Evolutionary conservation across 169 alveolate genomes (phyloP), one percentile per base, ranked within the genome.

Genomic region (Cryptosporidium canis): DNA sequence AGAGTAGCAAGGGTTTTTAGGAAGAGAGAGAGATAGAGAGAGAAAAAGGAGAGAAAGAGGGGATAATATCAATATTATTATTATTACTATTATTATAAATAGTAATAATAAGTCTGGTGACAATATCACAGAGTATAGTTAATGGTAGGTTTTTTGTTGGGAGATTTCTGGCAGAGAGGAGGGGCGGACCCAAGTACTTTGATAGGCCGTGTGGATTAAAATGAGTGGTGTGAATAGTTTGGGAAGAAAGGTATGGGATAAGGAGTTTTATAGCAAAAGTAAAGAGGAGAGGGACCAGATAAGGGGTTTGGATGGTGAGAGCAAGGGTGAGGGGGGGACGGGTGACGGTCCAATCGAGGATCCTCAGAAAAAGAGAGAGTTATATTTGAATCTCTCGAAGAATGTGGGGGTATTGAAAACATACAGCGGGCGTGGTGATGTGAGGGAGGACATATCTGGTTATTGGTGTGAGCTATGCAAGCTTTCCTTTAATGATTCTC

Each of bases 181-280:
- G n/a, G n/a, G n/a, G n/a, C n/a, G n/a, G n/a, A n/a, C n/a, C n/a
- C n/a, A n/a, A n/a, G n/a, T n/a, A n/a, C n/a, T n/a, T n/a, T n/a
- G n/a, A n/a, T n/a, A n/a, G n/a, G n/a, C n/a, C n/a, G n/a, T n/a
- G n/a, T n/a, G n/a, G n/a, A n/a, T n/a, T n/a, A 24, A 2, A 35
- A 77, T 56, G 77, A 43, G 72, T 58, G 47, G 41, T 12, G 68
- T 61, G 6, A 63, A 77, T 43, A 61, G 16, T 61, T 55, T 58
- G 0, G 87, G 87, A 14, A 77, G 87, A 27, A 77, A 43, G 16
- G 64, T 77, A 11, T 77, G 87, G 87, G 87, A 77, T 43, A 77
- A 77, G 43, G 72, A 77, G n/a, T 53, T 58, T 61, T 77, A 77
- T 24, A 77, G 87, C 29, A 55, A 27, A 27, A 55, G 72, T 44